Percentiles rank a stretch among this genome's conserved stretches.
Conservation (phyloP, 345 rosid genomes). For the Acer yangbiense region DNA sequence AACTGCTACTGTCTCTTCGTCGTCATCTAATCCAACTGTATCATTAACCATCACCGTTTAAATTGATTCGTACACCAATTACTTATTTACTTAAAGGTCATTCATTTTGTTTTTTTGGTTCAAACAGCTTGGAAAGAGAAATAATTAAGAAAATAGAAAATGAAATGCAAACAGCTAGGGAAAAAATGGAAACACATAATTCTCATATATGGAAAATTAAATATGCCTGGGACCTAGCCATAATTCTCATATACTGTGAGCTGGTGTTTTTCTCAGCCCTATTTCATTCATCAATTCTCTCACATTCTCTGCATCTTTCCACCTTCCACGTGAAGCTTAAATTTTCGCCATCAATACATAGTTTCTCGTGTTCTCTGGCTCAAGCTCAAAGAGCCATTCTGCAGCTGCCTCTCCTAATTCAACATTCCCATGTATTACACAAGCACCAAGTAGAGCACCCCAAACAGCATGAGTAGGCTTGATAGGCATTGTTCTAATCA, state of each 20-base stretch:
- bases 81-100: no score
- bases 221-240: no score
- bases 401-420: conserved; percentile 65
- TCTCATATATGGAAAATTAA: no score
- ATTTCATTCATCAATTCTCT: conserved; percentile 45
- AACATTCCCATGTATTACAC: conserved; percentile 56
- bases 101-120: no score
- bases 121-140: no score
- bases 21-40: no score
- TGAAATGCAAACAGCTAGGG: no score
- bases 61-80: no score
- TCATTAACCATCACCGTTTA: no score
- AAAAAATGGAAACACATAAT: no score
- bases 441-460: conserved; percentile 69
- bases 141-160: no score
- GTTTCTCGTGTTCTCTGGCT: conserved; percentile 60
- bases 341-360: conserved; percentile 56
- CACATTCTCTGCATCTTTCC: conserved; percentile 66
- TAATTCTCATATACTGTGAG: conserved; percentile 45
- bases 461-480: conserved; percentile 49
- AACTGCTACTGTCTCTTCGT: no score
- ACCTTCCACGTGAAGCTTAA: conserved; percentile 56
- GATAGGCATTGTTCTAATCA: conserved; percentile 48
- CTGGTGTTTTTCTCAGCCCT: conserved; percentile 58
- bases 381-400: conserved; percentile 50